A percentile compares a stretch with the other conserved stretches of the same genome.
phyloP scores from a whole-genome alignment of 202 grass and related monocot species.

The Saccharum hybrid region DNA sequence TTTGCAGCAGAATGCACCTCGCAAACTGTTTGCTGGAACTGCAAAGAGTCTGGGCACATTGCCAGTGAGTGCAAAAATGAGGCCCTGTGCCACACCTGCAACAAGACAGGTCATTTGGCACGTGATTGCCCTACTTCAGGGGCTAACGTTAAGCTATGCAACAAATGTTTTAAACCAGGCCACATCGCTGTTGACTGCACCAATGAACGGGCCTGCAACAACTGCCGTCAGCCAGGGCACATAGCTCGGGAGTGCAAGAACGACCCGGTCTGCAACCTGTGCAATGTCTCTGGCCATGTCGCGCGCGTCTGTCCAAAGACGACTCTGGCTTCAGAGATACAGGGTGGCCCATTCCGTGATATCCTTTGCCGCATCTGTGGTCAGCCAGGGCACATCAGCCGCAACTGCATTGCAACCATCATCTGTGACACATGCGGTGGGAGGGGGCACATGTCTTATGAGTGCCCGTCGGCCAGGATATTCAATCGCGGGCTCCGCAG shows the following conservation, averaged over 20 bases:
- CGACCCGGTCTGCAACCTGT: constrained; percentile 79
- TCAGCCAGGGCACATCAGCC: constrained; percentile 74
- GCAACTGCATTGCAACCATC: constrained; percentile 67
- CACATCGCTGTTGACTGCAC: constrained; percentile 83
- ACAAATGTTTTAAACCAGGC: constrained; percentile 81
- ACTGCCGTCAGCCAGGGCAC: constrained; percentile 82
- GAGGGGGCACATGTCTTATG: constrained; percentile 74
- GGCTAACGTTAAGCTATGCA: constrained; percentile 68
- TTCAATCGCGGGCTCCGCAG: constrained; percentile 61
- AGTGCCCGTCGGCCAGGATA: constrained; percentile 79
- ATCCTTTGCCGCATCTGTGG: constrained; percentile 71
- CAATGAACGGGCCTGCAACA: constrained; percentile 89
- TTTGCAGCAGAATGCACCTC: constrained; percentile 76
- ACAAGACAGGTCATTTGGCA: constrained; percentile 80
- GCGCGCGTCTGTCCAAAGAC: constrained; percentile 78
- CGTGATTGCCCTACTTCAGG: constrained; percentile 70
- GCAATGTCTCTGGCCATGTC: constrained; percentile 86
- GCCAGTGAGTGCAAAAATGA: constrained; percentile 86
- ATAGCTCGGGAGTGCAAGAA: constrained; percentile 90
- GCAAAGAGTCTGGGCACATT: constrained; percentile 80
- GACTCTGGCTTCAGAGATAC: constrained; percentile 65
- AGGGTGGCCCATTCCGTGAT: constrained; percentile 53
- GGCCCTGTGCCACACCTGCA: constrained; percentile 77
- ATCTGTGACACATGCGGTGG: constrained; percentile 87
- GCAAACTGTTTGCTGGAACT: constrained; percentile 87